Base-by-base conservation (phyloP, 1,284 basidiomycete species). In the Austroboletus niveus region DNA sequence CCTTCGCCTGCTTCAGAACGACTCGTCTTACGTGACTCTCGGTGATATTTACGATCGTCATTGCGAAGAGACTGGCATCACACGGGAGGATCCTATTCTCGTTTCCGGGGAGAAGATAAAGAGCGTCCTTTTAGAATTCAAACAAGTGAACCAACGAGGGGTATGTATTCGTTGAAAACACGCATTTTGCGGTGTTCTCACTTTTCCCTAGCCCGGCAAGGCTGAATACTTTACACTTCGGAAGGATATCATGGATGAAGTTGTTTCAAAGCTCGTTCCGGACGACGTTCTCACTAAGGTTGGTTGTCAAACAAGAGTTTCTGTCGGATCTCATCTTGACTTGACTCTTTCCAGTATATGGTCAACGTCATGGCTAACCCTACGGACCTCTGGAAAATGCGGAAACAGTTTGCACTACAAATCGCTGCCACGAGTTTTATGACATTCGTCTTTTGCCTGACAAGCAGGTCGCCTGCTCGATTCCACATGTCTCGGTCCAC, bases 391-490 rank as follows among this genome's bases (percentile, higher is more conserved):
- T 99, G 96, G 95, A 82, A 92, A 56, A 93, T 98, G 84, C 85
- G 97, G 57, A 99, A 98, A 75, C 94, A 98, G 70, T 98, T 99
- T 70, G 89, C 95, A 10, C 72, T 90, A 41, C 95, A 99, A 68
- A 79, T 93, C 41, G 93, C 97, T 0, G 81, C 92, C 0, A 85
- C 84, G 39, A 90, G 90, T 62, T 99, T 99, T 78, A 87, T 97
- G 79, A 97, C 94, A 8, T 98, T 92, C 66, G 77, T 91, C 40
- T 82, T 98, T 59, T 92, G 86, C 60, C 79, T 99, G 47, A 88
- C 88, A 44, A 90, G 89, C 63, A 86, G 97, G 41, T 76, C 85
- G 7, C 96, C 96, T 0, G 77, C 82, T 15, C 84, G 95, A 14
- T 96, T 98, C 79, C 87, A 94, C 62, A 71, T 99, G 55, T 95